These are phyloP conservation scores for Phytophthora idaei DNA, from an alignment of 352 stramenopile species.

Conservation along the genomic window DNA sequence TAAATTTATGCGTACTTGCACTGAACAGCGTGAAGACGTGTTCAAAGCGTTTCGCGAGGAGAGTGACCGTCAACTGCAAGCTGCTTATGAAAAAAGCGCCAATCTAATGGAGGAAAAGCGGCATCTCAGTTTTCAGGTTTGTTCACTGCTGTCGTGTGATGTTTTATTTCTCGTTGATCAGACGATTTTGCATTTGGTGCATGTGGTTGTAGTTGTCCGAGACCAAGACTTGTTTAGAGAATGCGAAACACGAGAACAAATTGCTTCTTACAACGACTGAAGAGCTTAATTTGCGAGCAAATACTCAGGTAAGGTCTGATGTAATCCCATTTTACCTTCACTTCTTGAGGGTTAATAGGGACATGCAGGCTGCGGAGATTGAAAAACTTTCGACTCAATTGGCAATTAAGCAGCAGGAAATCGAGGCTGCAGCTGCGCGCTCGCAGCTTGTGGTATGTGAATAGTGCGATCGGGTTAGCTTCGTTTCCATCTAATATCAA, in stretches of 20 bases:
- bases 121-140: conserved; percentile 24
- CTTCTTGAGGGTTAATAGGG: not conserved
- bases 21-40: conserved; percentile 13
- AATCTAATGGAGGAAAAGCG: conserved; percentile 21
- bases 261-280: conserved; percentile 25
- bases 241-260: conserved; percentile 22
- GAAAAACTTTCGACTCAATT: conserved; percentile 23
- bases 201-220: conserved; percentile 17
- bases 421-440: conserved; percentile 16
- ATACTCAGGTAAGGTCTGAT: conserved; percentile 23
- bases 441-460: conserved; percentile 32
- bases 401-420: conserved; percentile 40
- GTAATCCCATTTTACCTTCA: not conserved
- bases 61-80: conserved; percentile 19
- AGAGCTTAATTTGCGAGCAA: conserved; percentile 14
- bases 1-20: not conserved
- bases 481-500: too few species aligned
- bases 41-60: conserved; percentile 14
- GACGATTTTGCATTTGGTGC: not conserved
- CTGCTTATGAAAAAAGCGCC: conserved; percentile 8
- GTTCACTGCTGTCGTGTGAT: not conserved
- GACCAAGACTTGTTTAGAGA: conserved; percentile 20
- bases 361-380: conserved; percentile 25
- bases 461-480: not conserved
- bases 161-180: not conserved